Evolutionary conservation across 2,329 filamentous ascomycete species (phyloP).

Genomic region (Sporothrix curviconia): DNA sequence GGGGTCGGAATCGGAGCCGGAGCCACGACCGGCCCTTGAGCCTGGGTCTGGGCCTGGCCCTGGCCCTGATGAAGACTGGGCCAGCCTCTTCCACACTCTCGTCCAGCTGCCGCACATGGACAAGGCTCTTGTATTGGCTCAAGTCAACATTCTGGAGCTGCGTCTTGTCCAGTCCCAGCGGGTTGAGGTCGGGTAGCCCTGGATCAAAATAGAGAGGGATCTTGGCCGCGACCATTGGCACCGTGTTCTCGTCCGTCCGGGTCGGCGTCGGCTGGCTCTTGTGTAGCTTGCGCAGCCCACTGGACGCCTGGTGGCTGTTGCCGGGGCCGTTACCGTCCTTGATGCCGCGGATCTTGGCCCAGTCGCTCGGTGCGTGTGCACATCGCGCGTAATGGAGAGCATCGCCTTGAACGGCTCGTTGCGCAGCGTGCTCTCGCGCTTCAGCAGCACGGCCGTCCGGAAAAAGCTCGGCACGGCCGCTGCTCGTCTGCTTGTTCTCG

Average conservation of each 20-base stretch:
- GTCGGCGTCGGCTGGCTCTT: not conserved
- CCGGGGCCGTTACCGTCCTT: not conserved
- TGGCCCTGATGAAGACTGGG: too few species aligned
- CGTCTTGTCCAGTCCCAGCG: not conserved
- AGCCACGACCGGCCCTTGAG: too few species aligned
- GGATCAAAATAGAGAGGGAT: not conserved
- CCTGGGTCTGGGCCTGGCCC: too few species aligned
- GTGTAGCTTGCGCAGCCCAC: not conserved
- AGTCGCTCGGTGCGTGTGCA: not conserved
- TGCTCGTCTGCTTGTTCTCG: slow-evolving; percentile 1
- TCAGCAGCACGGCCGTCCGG: slow-evolving; percentile 3
- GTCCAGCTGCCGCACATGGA: slow-evolving; percentile 1
- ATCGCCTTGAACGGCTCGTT: not conserved
- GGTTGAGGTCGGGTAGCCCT: not conserved
- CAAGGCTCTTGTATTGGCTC: not conserved
- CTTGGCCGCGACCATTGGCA: not conserved
- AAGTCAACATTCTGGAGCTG: not conserved
- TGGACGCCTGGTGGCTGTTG: not conserved
- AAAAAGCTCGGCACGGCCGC: slow-evolving; percentile 5
- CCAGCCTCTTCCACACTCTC: not conserved
- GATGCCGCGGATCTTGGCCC: slow-evolving; percentile 1
- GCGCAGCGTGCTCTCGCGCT: not conserved
- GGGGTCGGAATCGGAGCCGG: too few species aligned
- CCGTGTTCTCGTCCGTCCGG: not conserved
- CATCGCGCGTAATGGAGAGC: slow-evolving; percentile 1